Conservation (phyloP, 2,329 filamentous ascomycete species). For the Scedosporium apiospermum region DNA sequence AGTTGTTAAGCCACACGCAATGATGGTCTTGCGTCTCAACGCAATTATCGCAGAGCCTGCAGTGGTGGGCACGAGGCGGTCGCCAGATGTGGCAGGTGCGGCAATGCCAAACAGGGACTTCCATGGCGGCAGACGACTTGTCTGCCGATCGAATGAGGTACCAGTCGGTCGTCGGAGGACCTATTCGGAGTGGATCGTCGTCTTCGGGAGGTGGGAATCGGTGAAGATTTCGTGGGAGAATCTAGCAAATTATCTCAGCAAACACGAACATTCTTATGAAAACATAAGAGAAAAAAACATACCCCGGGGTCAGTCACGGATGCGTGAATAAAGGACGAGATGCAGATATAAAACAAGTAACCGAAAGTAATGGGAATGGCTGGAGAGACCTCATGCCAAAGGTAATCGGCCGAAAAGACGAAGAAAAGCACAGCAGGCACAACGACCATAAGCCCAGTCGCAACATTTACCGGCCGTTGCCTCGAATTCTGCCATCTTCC, state of each 20-base stretch:
- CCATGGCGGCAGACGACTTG: conserved; percentile 75
- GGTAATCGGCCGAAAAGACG: conserved; percentile 70
- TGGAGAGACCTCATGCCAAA: conserved; percentile 80
- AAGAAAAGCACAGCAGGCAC: conserved; percentile 78
- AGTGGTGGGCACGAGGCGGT: conserved; percentile 90
- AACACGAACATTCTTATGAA: neutral
- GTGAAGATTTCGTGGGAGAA: conserved; percentile 86
- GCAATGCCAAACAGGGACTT: conserved; percentile 97
- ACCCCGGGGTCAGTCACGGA: conserved; percentile 89
- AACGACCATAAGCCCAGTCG: conserved; percentile 71
- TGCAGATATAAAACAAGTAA: conserved; percentile 82
- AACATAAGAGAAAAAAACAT: conserved; percentile 32
- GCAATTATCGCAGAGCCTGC: conserved; percentile 92
- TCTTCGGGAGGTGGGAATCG: conserved; percentile 68
- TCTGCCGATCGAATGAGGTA: conserved; percentile 77
- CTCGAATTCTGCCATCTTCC: conserved; percentile 83
- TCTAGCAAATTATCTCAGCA: conserved; percentile 37
- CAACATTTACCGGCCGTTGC: conserved; percentile 80
- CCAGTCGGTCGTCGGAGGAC: conserved; percentile 88
- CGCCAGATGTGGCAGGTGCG: conserved; percentile 97
- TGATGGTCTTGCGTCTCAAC: conserved; percentile 97
- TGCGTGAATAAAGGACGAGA: conserved; percentile 90
- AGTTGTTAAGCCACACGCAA: conserved; percentile 99
- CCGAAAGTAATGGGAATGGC: conserved; percentile 83
- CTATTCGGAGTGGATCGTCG: conserved; percentile 72